Base-by-base conservation (phyloP, 331 rosid species). In the Malus hybrid region DNA sequence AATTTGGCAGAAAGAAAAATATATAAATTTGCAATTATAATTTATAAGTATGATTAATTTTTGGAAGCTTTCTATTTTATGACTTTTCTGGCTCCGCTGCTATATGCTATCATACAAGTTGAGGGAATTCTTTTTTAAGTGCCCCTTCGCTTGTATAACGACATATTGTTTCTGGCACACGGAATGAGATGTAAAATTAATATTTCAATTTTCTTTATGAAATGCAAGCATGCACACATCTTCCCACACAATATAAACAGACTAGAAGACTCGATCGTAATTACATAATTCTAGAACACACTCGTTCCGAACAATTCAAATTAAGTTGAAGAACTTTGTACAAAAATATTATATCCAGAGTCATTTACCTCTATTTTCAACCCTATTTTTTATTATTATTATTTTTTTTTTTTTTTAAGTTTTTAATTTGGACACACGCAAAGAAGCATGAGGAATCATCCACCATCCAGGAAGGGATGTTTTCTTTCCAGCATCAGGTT, bases 401-500 rank as follows among this genome's bases (percentile, higher is more conserved):
- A 8, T 36, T 8, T 9, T 34, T 34, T 34, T 0, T 0, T 33
- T 7, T 36, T 36, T 36, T 36, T 2, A 3, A 39, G 46, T 9
- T 39, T 39, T 39, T 39, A 39, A 7, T 31, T 62, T 7, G 63
- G n/a, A 2, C 19, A 15, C 75, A 61, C 32, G 54, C 18, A 22
- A 71, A 15, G 73, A 27, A 9, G 73, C 27, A 7, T 1, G 60
- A 69, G 36, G 7, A 69, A 46, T 69, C 46, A 67, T 78, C 63
- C 67, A 71, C 11, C 18, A 16, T 39, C 34, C 59, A 18, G 15
- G 59, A 24, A 73, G 56, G 56, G n/a, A 6, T 50, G 56, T 50
- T 50, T 50, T 50, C 56, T 62, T 81, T 42, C 79, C 78, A 56
- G 69, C 56, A 28, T 61, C 39, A 44, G 78, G 76, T 75, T 82